Base-by-base conservation (phyloP, 164 flowering plant species). In the Akebia trifoliata region DNA sequence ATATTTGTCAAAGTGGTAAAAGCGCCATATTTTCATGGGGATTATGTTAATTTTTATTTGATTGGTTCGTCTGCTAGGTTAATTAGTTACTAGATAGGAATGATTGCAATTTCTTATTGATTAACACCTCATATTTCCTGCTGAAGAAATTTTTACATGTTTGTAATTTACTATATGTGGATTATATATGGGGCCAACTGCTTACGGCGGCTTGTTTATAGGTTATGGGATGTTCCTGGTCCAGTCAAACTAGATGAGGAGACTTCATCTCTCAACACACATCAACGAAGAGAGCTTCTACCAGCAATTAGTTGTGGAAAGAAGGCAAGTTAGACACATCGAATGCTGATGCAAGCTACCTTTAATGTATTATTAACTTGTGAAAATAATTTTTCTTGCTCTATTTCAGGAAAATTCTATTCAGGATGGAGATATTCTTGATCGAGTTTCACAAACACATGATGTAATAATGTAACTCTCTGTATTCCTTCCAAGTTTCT, bases 371-470 rank as follows among this genome's bases (percentile, higher is more conserved):
- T 61, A 56, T 31, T 61, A 56, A 48, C 21, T 22, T 35, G n/a
- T 60, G 21, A 40, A 26, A 4, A 54, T 39, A 44, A n/a, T 46
- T 24, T 42, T 59, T 52, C 51, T 48, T 45, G 4, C 46, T 8
- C 22, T 60, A 10, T 74, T 54, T 56, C 77, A 86, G 87, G 84
- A 74, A 18, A 54, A 63, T 62, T 68, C 87, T 42, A 51, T 73
- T 7, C 76, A 64, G 51, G 67, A 69, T 29, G 78, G 75, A 15
- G 80, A 80, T 53, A 86, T 86, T 58, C 71, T 82, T 67, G 66
- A 72, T 62, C 90, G 74, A 69, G 90, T 86, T 61, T 81, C 90
- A 55, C 81, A 76, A 62, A 82, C 93, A 36, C 85, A 78, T 61
- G 81, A 83, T 59, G 79, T 77, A 28, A 86, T 86, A 68, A 77